These are phyloP conservation scores for Epichloe aotearoae DNA, from an alignment of 2,329 filamentous ascomycete genomes.

Conservation along the genomic window DNA sequence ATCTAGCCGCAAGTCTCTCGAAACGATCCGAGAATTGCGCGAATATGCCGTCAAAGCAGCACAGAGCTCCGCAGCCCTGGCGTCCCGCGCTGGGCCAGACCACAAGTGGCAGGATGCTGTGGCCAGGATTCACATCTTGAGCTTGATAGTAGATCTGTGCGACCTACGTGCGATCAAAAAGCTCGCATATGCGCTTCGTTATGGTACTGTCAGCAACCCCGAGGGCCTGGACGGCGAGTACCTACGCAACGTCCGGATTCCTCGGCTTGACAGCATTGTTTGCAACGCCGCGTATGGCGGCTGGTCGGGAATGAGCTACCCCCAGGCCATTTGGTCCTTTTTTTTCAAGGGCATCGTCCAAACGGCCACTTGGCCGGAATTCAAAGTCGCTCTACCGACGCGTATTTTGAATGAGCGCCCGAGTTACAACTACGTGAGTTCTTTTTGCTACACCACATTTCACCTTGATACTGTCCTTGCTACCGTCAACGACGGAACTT, in stretches of 20 bases:
- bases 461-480: neutral
- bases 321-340: slow-evolving; percentile 37
- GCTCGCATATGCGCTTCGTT: slow-evolving; percentile 33
- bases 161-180: slow-evolving; percentile 37
- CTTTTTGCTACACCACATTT: neutral
- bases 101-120: slow-evolving; percentile 27
- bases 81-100: slow-evolving; percentile 22
- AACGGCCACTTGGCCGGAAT: slow-evolving; percentile 63
- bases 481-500: neutral
- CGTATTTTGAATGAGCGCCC: slow-evolving; percentile 28
- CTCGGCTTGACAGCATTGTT: slow-evolving; percentile 65
- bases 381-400: slow-evolving; percentile 49
- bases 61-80: slow-evolving; percentile 23
- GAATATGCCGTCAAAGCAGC: slow-evolving; percentile 38
- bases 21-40: slow-evolving; percentile 54
- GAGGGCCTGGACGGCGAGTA: slow-evolving; percentile 23
- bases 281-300: slow-evolving; percentile 85
- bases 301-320: slow-evolving; percentile 69
- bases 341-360: slow-evolving; percentile 49
- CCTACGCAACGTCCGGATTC: slow-evolving; percentile 36
- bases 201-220: slow-evolving; percentile 32
- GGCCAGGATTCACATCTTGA: slow-evolving; percentile 42
- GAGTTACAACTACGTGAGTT: slow-evolving; percentile 21
- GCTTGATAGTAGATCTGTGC: slow-evolving; percentile 47
- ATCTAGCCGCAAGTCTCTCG: slow-evolving; percentile 56